Evolutionary conservation across 192 early-diverging fungal species (phyloP).

Genomic region (Cladochytrium replicatum): DNA sequence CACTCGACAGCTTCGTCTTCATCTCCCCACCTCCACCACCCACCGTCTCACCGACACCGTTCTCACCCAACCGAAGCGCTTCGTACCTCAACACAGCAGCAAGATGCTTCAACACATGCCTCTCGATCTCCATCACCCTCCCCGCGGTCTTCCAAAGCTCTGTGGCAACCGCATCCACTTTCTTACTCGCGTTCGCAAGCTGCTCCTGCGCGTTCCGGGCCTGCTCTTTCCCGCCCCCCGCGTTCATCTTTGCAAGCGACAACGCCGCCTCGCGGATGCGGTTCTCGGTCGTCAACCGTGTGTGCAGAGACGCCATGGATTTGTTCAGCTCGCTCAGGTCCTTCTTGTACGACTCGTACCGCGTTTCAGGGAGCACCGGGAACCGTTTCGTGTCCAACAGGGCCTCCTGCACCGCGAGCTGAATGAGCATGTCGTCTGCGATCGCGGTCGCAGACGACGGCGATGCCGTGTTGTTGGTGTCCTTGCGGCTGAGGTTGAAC

Average conservation of each 20-base stretch:
- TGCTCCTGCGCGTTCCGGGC: constrained; percentile 16
- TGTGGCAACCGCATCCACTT: constrained; percentile 28
- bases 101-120: constrained; percentile 34
- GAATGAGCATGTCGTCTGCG: too few relatives aligned
- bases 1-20: constrained; percentile 17
- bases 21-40: not conserved
- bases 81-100: constrained; percentile 22
- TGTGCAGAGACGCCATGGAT: constrained; percentile 24
- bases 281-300: constrained; percentile 27
- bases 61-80: constrained; percentile 3
- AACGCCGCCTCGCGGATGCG: constrained; percentile 33
- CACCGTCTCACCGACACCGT: not conserved
- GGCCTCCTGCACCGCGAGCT: constrained; percentile 23
- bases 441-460: too few relatives aligned
- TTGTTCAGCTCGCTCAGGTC: constrained; percentile 13
- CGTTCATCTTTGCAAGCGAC: constrained; percentile 17
- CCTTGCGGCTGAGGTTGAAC: too few relatives aligned
- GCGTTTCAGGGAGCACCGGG: constrained; percentile 16
- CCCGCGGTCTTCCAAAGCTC: constrained; percentile 22
- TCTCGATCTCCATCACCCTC: constrained; percentile 30
- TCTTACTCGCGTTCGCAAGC: constrained; percentile 18
- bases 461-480: too few relatives aligned
- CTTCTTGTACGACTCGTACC: constrained; percentile 28
- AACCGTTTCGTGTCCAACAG: constrained; percentile 21
- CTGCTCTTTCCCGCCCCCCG: constrained; percentile 12